Percentiles rank a stretch among this genome's conserved stretches.
Conservation (phyloP, 2,329 filamentous ascomycete genomes). For the Clarireedia hainanense region DNA sequence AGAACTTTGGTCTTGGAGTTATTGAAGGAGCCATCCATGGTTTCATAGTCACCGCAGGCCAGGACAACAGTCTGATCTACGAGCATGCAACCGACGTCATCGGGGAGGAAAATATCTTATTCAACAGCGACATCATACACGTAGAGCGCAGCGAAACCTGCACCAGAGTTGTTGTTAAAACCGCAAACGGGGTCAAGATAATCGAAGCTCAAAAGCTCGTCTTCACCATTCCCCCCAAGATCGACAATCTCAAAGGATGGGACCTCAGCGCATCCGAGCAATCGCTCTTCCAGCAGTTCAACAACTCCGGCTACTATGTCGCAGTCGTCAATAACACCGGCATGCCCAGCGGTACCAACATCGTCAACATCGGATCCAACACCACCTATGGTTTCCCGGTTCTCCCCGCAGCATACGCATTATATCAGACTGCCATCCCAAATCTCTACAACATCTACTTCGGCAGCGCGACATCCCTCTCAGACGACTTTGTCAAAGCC, state of each 20-base stretch:
- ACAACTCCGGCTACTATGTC: slow-evolving; percentile 33
- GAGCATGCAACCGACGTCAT: slow-evolving; percentile 5
- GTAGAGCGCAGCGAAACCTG: slow-evolving; percentile 12
- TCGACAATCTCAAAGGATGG: slow-evolving; percentile 31
- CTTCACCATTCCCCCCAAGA: slow-evolving; percentile 34
- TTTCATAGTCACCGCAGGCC: slow-evolving; percentile 10
- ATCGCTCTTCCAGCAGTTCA: slow-evolving; percentile 32
- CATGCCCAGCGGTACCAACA: slow-evolving; percentile 20
- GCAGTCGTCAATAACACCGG: slow-evolving; percentile 33
- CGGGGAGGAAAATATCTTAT: slow-evolving; percentile 10
- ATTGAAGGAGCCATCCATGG: slow-evolving; percentile 11
- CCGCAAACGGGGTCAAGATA: slow-evolving; percentile 26
- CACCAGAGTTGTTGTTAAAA: slow-evolving; percentile 27
- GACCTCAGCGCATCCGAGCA: slow-evolving; percentile 31
- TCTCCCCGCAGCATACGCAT: slow-evolving; percentile 27
- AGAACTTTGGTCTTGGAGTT: slow-evolving; percentile 29
- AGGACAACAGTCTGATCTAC: slow-evolving; percentile 17
- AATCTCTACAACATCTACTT: slow-evolving; percentile 12
- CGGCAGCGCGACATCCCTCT: slow-evolving; percentile 9
- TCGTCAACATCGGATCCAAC: slow-evolving; percentile 25
- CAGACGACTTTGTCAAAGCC: slow-evolving; percentile 12
- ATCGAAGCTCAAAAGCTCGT: slow-evolving; percentile 36
- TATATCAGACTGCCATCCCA: slow-evolving; percentile 19
- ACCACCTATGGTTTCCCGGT: slow-evolving; percentile 27
- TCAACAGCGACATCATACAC: slow-evolving; percentile 13